Evolutionary conservation across 2,329 filamentous ascomycete species (phyloP).

Genomic region (Erysiphe neolycopersici): DNA sequence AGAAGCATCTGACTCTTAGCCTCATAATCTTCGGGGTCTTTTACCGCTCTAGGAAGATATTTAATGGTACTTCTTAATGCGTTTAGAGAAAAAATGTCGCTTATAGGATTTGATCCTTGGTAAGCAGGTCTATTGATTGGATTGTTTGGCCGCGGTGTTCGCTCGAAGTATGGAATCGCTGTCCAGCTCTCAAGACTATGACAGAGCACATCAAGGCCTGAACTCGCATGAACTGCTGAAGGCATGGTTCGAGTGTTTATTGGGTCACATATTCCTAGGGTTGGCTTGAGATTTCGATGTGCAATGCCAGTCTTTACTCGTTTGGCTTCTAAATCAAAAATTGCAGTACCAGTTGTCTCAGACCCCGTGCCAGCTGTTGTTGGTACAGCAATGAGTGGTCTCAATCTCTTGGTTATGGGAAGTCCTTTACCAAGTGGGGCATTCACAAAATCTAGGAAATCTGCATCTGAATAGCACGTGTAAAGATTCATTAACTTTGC

Average conservation of each 20-base stretch:
- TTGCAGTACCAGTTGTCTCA: conserved; percentile 92
- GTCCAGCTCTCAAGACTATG: conserved; percentile 95
- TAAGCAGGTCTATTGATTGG: conserved; percentile 82
- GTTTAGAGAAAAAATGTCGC: conserved; percentile 82
- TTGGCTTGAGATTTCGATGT: conserved; percentile 85
- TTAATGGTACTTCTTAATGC: conserved; percentile 65
- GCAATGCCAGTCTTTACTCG: conserved; percentile 89
- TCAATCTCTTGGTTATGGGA: conserved; percentile 43
- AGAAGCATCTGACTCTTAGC: conserved; percentile 91
- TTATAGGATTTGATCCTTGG: conserved; percentile 92
- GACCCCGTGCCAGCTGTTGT: conserved; percentile 73
- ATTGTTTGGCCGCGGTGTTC: conserved; percentile 60
- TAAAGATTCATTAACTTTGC: conserved; percentile 98
- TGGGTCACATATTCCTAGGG: conserved; percentile 61
- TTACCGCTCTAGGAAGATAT: conserved; percentile 70
- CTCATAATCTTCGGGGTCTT: conserved; percentile 70
- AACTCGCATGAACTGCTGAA: conserved; percentile 69
- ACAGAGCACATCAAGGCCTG: conserved; percentile 82
- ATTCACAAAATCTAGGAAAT: conserved; percentile 95
- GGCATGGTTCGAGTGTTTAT: conserved; percentile 95
- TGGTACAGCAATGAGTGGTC: conserved; percentile 56
- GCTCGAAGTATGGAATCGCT: conserved; percentile 78
- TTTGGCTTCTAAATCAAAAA: conserved; percentile 80
- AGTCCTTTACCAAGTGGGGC: conserved; percentile 68
- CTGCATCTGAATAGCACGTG: conserved; percentile 66